Base-by-base conservation (phyloP, 352 stramenopile genomes). In the Phytophthora cryptogea region DNA sequence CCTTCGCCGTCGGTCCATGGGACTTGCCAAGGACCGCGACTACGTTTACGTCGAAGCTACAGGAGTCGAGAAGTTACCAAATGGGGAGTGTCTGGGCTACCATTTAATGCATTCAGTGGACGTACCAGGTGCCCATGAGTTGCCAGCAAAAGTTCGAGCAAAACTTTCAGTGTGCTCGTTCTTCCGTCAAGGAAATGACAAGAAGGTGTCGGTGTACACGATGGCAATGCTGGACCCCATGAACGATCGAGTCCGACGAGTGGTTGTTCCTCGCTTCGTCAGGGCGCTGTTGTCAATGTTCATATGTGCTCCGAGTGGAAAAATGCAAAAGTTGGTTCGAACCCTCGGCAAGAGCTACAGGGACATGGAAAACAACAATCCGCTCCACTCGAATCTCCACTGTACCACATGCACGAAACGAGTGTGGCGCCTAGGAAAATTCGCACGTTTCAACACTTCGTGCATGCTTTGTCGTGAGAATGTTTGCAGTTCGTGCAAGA, bases 41-140 rank as follows among this genome's bases (percentile, higher is more conserved):
- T 78, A 64, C 39, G 46, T 86, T 14, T 83, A 80, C 48, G 35
- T 83, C 30, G 70, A 86, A 43, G 60, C 72, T 41, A 83, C 67
- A 1, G 76, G 76, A 2, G 46, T 73, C 23, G 74, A 72, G 17
- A 36, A 37, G 8, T 60, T 72, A 14, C 17, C 57, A 8, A 65
- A 20, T 3, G 70, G 70, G 4, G 72, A 78, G n/a, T 48, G 62
- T 13, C 3, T 85, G 0, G 72, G 75, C 3, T 88, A 72, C 47
- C 79, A 86, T 17, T 39, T 89, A 11, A 68, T 84, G 51, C 79
- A 86, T 63, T 85, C 74, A 31, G 66, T 88, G 23, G 61, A 70
- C 6, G 70, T 88, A 16, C 60, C 59, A 2, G 36, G 74, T 60
- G 74, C 76, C 0, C 47, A 56, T 0, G 46, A 59, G 5, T 42